Base-by-base conservation (phyloP, 2,329 filamentous ascomycete genomes). In the Plectosphaerella plurivora region DNA sequence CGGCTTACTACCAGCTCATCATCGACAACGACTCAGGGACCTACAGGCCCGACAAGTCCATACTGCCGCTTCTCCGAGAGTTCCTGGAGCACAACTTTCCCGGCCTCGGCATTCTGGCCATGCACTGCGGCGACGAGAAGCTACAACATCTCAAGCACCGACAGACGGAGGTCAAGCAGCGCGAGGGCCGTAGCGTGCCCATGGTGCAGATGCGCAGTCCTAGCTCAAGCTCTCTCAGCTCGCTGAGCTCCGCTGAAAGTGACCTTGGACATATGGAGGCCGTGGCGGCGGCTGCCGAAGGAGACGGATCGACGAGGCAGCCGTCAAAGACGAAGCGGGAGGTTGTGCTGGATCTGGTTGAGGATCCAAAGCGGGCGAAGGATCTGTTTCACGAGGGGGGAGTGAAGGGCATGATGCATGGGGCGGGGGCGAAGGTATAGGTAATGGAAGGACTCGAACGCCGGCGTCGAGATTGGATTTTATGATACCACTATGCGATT, bases 11-110 rank as follows among this genome's bases (percentile, higher is more conserved):
- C 67, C 88, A 96, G 65, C 81, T 97, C 9, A 76, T 94, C 57
- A 97, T 97, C 63, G 93, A 97, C 73, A 97, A 97, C 63, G 93
- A 96, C 69, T 91, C 86, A 51, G 93, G 93, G 11, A 97, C 93
- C 0, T 97, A 97, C 68, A 83, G 93, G 0, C 93, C 93, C 0
- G 91, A 95, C 63, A 87, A 88, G 52, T 78, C 84, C 11, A 77
- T 89, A 10, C 78, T 97, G 1, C 88, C 89, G 0, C 66, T 85
- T 1, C 75, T 97, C 1, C 84, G 86, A 50, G 64, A 75, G 11
- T 96, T 91, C 64, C 70, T 97, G 2, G 73, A 84, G 33, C 69
- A 68, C 22, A 91, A 93, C 59, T 84, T 97, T 35, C 89, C 89
- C 0, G 91, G 89, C 0, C 72, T 97, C 1, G 83, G 87, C 49